These are phyloP conservation scores for Ophiostoma sp. DNA, from an alignment of 2,329 filamentous ascomycete genomes.

Conservation along the genomic window DNA sequence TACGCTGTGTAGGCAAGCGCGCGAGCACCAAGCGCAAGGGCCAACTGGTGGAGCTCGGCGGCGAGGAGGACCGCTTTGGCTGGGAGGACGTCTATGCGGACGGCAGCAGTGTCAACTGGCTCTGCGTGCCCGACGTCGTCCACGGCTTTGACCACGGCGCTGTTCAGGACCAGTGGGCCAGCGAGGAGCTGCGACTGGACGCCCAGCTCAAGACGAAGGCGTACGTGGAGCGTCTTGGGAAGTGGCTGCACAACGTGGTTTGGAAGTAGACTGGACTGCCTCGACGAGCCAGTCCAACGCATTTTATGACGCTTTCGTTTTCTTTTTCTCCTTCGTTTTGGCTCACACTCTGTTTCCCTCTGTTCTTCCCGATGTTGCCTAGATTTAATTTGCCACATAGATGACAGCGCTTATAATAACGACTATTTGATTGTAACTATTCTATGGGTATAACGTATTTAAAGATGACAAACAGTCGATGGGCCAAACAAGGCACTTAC, in stretches of 20 bases:
- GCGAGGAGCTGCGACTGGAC: slow-evolving; percentile 34
- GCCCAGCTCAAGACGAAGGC: slow-evolving; percentile 31
- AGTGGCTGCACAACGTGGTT: slow-evolving; percentile 30
- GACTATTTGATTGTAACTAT: background rate
- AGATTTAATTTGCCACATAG: background rate
- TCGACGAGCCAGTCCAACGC: background rate
- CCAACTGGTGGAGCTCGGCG: slow-evolving; percentile 27
- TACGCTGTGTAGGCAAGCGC: slow-evolving; percentile 24
- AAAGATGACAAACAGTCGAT: background rate
- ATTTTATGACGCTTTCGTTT: background rate
- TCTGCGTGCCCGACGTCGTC: slow-evolving; percentile 40
- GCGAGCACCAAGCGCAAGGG: slow-evolving; percentile 28
- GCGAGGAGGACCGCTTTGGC: slow-evolving; percentile 35
- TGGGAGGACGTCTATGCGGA: slow-evolving; percentile 32
- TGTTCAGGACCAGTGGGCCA: slow-evolving; percentile 29
- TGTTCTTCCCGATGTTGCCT: background rate
- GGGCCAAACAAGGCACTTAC: background rate
- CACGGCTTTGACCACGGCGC: slow-evolving; percentile 39
- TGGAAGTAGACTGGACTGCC: slow-evolving; percentile 20
- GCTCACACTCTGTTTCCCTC: background rate
- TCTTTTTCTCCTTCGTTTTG: background rate
- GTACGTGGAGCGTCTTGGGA: slow-evolving; percentile 28
- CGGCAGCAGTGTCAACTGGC: slow-evolving; percentile 35
- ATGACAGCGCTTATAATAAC: background rate
- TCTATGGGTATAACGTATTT: background rate